A percentile compares a stretch with the other conserved stretches of the same genome.
phyloP scores from a whole-genome alignment of 108 stramenopile genomes.

The Cyclotella sp. region DNA sequence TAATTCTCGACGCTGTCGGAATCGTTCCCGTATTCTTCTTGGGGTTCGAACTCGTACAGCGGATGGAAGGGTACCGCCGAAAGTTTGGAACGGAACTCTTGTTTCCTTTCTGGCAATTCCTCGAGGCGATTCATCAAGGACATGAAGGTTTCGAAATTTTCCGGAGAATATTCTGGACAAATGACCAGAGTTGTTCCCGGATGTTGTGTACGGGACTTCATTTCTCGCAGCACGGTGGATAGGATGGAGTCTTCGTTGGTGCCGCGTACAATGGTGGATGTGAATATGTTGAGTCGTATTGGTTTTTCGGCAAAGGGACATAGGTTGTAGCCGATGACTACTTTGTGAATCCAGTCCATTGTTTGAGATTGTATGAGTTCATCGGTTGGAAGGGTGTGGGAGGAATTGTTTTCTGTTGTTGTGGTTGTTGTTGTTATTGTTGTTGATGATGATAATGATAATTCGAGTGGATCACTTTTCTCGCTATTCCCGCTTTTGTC shows the following conservation, averaged over 20 bases:
- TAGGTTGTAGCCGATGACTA: conserved; percentile 76
- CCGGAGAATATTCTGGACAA: conserved; percentile 72
- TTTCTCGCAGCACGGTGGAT: conserved; percentile 53
- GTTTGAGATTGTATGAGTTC: conserved; percentile 53
- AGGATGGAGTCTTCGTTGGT: conserved; percentile 56
- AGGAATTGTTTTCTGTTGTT: no score
- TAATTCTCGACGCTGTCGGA: conserved; percentile 65
- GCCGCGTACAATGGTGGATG: conserved; percentile 58
- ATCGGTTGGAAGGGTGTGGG: conserved; percentile 5
- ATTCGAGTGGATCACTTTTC: no score
- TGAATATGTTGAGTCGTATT: conserved; percentile 45
- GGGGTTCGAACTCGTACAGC: conserved; percentile 60
- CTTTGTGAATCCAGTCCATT: conserved; percentile 66
- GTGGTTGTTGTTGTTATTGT: no score
- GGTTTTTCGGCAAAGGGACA: conserved; percentile 87
- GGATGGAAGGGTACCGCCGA: conserved; percentile 88
- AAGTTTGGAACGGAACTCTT: conserved; percentile 52
- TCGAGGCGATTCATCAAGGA: conserved; percentile 56
- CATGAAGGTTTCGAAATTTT: conserved; percentile 65
- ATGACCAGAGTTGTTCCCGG: conserved; percentile 74
- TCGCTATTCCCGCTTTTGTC: no score
- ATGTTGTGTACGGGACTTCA: conserved; percentile 25
- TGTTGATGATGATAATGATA: no score
- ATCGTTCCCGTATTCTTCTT: conserved; percentile 14
- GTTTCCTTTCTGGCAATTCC: conserved; percentile 56